Base-by-base conservation (phyloP, 805 yeast species). In the Monosporozyma servazzii region DNA sequence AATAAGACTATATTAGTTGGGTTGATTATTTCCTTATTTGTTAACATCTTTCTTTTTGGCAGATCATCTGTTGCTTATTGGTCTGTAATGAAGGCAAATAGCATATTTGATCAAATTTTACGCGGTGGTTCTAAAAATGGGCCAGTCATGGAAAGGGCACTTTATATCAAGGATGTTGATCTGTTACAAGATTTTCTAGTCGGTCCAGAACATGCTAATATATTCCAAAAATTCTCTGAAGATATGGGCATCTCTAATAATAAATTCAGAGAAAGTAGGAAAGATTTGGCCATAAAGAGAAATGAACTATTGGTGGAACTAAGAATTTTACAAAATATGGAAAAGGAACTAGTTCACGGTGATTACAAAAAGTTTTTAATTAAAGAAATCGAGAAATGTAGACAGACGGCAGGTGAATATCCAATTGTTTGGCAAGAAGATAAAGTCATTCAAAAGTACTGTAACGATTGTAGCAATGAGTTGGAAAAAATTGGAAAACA, bases 291-390 rank as follows among this genome's bases (percentile, higher is more conserved):
- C 0, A 64, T 83, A 11, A 77, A 78, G 60, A 72, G 97, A 50
- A 86, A 88, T 61, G 82, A 84, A 47, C 66, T 89, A n/a, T 59
- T 89, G 29, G 79, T 86, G 10, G 81, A 82, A 50, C 66, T 91
- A 53, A 77, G 81, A 45, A 73, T 85, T 50, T 69, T 90, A 52
- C 84, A 84, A 54, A 74, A 73, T 23, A 69, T 81, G 58, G 97
- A 91, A 59, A 68, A 66, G 25, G 86, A 82, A 51, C 62, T 82
- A 27, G 77, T 85, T 1, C 57, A 70, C 18, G 80, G 81, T 2
- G 88, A 84, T 60, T 90, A 89, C 82, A 73, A 73, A 47, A 77
- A 77, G 53, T 90, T 93, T 83, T 69, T 90, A 8, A 60, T 78
- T 15, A 71, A 72, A 20, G 96, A 89, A 60, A 56, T 76, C 15